Conservation (phyloP, 169 alveolate genomes). For the Plasmodium fragile region DNA sequence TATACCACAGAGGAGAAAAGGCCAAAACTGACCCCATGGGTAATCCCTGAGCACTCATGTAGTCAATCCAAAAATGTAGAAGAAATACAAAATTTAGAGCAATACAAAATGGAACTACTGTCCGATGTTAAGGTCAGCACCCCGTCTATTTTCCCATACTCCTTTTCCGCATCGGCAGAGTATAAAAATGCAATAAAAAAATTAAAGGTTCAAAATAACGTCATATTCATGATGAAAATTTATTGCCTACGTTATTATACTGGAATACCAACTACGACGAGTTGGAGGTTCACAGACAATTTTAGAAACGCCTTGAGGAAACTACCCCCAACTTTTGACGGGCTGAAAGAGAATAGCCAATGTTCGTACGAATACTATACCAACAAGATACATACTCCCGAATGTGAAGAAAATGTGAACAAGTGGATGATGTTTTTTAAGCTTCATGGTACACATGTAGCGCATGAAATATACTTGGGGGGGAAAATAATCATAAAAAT, state of each 20-base stretch:
- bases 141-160: slow-evolving; percentile 78
- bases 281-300: slow-evolving; percentile 77
- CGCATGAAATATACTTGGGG: slow-evolving; percentile 87
- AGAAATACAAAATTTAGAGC: slow-evolving; percentile 75
- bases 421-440: slow-evolving; percentile 88
- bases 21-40: slow-evolving; percentile 45
- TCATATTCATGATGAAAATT: slow-evolving; percentile 85
- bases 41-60: slow-evolving; percentile 76
- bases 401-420: slow-evolving; percentile 81
- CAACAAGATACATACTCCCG: slow-evolving; percentile 74
- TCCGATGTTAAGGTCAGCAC: slow-evolving; percentile 87
- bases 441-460: slow-evolving; percentile 88
- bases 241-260: slow-evolving; percentile 90
- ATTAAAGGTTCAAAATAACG: slow-evolving; percentile 76
- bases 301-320: slow-evolving; percentile 78
- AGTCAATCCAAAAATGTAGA: slow-evolving; percentile 76
- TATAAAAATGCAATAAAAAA: slow-evolving; percentile 83
- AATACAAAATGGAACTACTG: slow-evolving; percentile 83
- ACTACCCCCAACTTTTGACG: slow-evolving; percentile 73
- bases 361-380: slow-evolving; percentile 72
- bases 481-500: slow-evolving; percentile 88
- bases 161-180: slow-evolving; percentile 89
- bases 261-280: slow-evolving; percentile 81
- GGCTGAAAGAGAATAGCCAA: slow-evolving; percentile 68
- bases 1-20: background rate